phyloP scores from a whole-genome alignment of 2,329 filamentous ascomycete species.

The Aspergillus piperis region DNA sequence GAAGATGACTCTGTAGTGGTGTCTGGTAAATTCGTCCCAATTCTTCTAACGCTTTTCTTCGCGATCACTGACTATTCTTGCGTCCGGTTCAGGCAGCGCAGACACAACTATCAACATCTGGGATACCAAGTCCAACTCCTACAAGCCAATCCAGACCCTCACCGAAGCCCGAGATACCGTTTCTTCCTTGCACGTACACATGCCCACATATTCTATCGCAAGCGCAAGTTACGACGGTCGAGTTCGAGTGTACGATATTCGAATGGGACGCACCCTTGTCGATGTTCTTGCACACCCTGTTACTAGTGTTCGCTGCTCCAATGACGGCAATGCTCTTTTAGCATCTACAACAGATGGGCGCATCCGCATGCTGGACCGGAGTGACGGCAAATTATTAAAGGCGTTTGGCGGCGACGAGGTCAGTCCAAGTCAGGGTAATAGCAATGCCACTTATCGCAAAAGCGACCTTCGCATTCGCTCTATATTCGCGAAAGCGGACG shows the following conservation, averaged over 20 bases:
- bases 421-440: neutral
- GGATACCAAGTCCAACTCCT: slow-evolving; percentile 43
- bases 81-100: slow-evolving; percentile 37
- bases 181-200: slow-evolving; percentile 42
- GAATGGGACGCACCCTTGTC: slow-evolving; percentile 68
- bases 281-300: slow-evolving; percentile 70
- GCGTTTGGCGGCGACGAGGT: slow-evolving; percentile 59
- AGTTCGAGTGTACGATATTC: slow-evolving; percentile 78
- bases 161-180: slow-evolving; percentile 46
- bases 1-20: slow-evolving; percentile 72
- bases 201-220: slow-evolving; percentile 56
- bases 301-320: slow-evolving; percentile 72
- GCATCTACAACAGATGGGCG: slow-evolving; percentile 75
- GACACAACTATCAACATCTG: slow-evolving; percentile 47
- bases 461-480: slow-evolving; percentile 73
- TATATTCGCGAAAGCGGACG: slow-evolving; percentile 73
- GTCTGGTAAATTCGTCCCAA: slow-evolving; percentile 46
- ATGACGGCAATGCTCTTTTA: slow-evolving; percentile 72
- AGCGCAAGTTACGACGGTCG: slow-evolving; percentile 82
- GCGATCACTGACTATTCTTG: neutral
- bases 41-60: neutral
- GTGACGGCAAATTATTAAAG: slow-evolving; percentile 70
- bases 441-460: slow-evolving; percentile 54
- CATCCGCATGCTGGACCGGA: slow-evolving; percentile 77
- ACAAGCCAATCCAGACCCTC: slow-evolving; percentile 47